Conservation (phyloP, 2,329 filamentous ascomycete genomes). For the Graphiopsis chlorocephala region DNA sequence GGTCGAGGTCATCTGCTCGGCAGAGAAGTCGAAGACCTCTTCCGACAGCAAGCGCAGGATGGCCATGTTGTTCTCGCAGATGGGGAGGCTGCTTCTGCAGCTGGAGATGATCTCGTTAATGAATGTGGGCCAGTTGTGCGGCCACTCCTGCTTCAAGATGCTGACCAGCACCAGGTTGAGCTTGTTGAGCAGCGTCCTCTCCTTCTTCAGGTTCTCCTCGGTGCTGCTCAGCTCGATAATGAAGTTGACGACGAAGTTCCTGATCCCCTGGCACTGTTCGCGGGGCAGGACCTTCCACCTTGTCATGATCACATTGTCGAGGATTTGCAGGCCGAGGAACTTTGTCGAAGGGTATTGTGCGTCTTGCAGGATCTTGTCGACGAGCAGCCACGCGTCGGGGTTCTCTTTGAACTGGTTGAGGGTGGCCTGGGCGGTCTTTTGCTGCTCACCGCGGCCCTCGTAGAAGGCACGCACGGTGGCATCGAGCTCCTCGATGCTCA, state of each 20-base stretch:
- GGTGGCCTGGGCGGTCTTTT: constrained; percentile 92
- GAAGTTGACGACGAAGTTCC: constrained; percentile 98
- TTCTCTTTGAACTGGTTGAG: constrained; percentile 99
- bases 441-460: constrained; percentile 90
- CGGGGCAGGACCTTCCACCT: constrained; percentile 97
- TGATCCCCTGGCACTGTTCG: constrained; percentile 95
- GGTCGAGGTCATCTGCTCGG: constrained; percentile 97
- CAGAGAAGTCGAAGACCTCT: constrained; percentile 98
- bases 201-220: constrained; percentile 79
- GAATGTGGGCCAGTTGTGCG: constrained; percentile 99
- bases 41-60: constrained; percentile 93
- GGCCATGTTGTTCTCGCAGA: constrained; percentile 99
- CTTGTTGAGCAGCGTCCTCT: constrained; percentile 94
- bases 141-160: constrained; percentile 98
- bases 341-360: constrained; percentile 94
- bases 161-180: constrained; percentile 96
- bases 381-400: constrained; percentile 94
- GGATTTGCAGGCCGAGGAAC: constrained; percentile 91
- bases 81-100: constrained; percentile 90
- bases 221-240: constrained; percentile 91
- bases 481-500: constrained; percentile 91
- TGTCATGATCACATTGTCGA: constrained; percentile 98
- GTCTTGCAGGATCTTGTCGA: constrained; percentile 93
- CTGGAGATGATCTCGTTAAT: constrained; percentile 99
- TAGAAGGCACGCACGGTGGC: constrained; percentile 95